Conservation (phyloP, 148 eudicot genomes). For the Salicornia ramosissima region DNA sequence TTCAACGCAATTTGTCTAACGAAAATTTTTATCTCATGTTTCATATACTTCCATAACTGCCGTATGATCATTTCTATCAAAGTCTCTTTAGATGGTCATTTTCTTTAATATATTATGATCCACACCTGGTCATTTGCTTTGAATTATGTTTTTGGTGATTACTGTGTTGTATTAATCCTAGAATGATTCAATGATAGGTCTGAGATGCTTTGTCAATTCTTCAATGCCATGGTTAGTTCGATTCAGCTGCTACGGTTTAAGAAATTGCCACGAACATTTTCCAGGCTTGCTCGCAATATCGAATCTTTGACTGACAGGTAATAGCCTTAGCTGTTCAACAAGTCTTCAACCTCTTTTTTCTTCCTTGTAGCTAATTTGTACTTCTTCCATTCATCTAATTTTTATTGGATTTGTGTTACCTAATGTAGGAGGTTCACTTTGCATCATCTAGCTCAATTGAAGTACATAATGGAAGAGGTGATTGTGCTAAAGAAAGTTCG, state of each 20-base stretch:
- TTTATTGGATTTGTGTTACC: not conserved
- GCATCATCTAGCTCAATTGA: constrained; percentile 70
- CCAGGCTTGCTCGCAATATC: constrained; percentile 50
- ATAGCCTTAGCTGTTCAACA: not conserved
- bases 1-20: too few relatives aligned
- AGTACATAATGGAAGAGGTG: constrained; percentile 64
- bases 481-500: constrained; percentile 57
- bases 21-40: too few relatives aligned
- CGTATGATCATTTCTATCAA: too few relatives aligned
- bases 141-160: too few relatives aligned
- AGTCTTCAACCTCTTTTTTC: not conserved
- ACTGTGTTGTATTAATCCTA: not conserved
- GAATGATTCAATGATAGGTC: constrained; percentile 33
- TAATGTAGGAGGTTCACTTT: constrained; percentile 64
- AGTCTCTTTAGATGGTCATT: too few relatives aligned
- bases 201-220: constrained; percentile 56
- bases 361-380: not conserved
- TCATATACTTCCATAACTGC: too few relatives aligned
- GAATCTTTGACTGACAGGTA: constrained; percentile 70
- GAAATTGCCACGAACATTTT: constrained; percentile 37
- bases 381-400: not conserved
- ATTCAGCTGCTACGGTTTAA: constrained; percentile 53
- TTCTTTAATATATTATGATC: too few relatives aligned
- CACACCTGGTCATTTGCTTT: too few relatives aligned
- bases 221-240: constrained; percentile 60